Conservation (phyloP, 1,139 yeast genomes). For the Diutina neorugosa region DNA sequence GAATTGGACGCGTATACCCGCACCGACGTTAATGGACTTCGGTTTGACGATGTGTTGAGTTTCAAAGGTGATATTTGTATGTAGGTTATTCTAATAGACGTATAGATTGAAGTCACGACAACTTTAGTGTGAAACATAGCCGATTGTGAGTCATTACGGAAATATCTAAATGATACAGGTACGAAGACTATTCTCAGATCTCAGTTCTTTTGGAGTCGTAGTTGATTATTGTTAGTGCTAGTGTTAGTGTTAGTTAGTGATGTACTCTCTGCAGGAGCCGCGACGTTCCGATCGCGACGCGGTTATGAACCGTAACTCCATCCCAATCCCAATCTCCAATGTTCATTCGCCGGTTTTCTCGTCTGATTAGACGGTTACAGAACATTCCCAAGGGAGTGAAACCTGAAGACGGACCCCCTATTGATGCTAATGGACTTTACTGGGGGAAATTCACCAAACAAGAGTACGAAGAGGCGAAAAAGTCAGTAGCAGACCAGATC, state of each 20-base stretch:
- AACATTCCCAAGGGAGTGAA: neutral
- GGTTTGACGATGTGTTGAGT: slow-evolving; percentile 52
- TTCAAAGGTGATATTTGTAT: slow-evolving; percentile 60
- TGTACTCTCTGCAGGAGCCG: neutral
- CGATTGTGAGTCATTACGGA: too few species aligned
- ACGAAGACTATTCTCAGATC: too few species aligned
- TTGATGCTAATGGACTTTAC: slow-evolving; percentile 11
- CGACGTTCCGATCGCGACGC: neutral
- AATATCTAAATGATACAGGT: too few species aligned
- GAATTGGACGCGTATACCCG: slow-evolving; percentile 32
- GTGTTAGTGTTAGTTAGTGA: too few species aligned
- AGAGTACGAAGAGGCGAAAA: slow-evolving; percentile 30
- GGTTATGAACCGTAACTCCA: neutral
- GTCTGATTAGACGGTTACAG: neutral
- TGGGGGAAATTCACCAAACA: slow-evolving; percentile 27
- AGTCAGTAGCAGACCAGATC: slow-evolving; percentile 23
- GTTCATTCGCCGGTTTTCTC: neutral
- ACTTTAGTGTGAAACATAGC: neutral
- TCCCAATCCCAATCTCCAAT: neutral
- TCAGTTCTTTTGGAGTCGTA: too few species aligned
- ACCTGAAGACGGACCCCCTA: neutral
- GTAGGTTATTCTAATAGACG: slow-evolving; percentile 15
- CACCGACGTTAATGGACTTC: slow-evolving; percentile 63
- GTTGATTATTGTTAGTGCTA: too few species aligned
- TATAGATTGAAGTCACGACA: neutral